A percentile compares a stretch with the other conserved stretches of the same genome.
phyloP scores from a whole-genome alignment of 768 basidiomycete genomes.

The Agaricus subrufescens region DNA sequence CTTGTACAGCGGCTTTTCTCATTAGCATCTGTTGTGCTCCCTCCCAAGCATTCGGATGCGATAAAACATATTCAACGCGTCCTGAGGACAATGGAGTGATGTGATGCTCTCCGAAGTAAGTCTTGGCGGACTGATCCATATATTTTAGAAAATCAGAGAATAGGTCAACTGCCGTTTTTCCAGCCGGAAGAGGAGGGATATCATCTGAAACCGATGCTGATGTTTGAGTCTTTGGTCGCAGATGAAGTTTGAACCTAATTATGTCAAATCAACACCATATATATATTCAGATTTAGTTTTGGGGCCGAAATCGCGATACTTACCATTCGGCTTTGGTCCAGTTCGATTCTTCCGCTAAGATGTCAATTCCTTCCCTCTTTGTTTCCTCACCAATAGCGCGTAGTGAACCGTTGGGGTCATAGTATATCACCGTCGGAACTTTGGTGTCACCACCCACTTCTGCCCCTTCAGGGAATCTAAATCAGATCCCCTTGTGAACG shows the following conservation, averaged over 20 bases:
- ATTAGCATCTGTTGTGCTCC: constrained; percentile 50
- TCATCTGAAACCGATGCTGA: constrained; percentile 4
- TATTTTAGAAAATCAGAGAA: constrained; percentile 47
- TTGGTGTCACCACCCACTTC: constrained; percentile 25
- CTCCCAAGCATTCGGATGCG: constrained; percentile 62
- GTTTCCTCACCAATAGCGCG: constrained; percentile 10
- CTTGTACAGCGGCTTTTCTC: constrained; percentile 43
- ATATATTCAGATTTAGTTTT: too few species aligned
- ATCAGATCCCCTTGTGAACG: neutral
- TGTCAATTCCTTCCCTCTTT: constrained; percentile 8
- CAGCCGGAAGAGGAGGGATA: constrained; percentile 35
- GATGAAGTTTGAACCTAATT: constrained; percentile 24
- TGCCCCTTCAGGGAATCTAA: constrained; percentile 19
- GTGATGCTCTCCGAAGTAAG: constrained; percentile 46
- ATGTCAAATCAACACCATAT: neutral
- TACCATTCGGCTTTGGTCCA: constrained; percentile 13
- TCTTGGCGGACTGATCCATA: constrained; percentile 35
- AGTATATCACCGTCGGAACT: constrained; percentile 32
- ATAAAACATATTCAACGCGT: constrained; percentile 43
- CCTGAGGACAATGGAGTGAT: constrained; percentile 36
- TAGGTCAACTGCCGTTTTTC: constrained; percentile 34
- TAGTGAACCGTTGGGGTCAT: constrained; percentile 15
- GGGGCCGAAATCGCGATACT: neutral
- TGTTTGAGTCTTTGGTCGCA: constrained; percentile 21
- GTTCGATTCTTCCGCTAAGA: constrained; percentile 5